These are phyloP conservation scores for Trypanosoma cruzi DNA, from an alignment of 208 protist species.

Conservation along the genomic window DNA sequence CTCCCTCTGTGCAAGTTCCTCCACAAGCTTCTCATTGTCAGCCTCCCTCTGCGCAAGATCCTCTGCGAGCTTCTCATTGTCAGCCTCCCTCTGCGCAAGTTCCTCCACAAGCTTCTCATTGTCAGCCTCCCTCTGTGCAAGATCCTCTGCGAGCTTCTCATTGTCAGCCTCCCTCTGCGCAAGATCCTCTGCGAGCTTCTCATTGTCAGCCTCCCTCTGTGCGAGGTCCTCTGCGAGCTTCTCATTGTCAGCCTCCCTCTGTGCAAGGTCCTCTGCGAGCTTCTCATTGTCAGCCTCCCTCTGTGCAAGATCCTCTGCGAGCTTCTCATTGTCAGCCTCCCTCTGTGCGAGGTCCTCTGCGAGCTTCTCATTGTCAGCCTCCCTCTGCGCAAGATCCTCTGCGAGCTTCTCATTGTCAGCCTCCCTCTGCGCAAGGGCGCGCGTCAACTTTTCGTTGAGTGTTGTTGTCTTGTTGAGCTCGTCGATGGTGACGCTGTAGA, in stretches of 20 bases:
- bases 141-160: not conserved
- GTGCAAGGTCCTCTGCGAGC: not conserved
- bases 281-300: not conserved
- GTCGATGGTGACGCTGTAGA: too few species aligned
- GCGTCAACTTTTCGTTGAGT: too few species aligned
- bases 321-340: not conserved
- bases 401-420: slow-evolving; percentile 4
- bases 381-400: not conserved
- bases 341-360: not conserved
- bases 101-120: not conserved
- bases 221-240: not conserved
- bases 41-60: not conserved
- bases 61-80: not conserved
- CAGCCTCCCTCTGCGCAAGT: not conserved
- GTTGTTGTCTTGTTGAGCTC: too few species aligned
- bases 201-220: not conserved
- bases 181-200: not conserved
- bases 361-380: not conserved
- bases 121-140: not conserved
- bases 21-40: slow-evolving; percentile 32
- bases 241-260: not conserved
- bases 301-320: not conserved
- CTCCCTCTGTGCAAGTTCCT: too few species aligned
- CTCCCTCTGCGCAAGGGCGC: too few species aligned
- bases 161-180: not conserved